phyloP scores from a whole-genome alignment of 2,329 filamentous ascomycete species.

The Eutypella sp. region DNA sequence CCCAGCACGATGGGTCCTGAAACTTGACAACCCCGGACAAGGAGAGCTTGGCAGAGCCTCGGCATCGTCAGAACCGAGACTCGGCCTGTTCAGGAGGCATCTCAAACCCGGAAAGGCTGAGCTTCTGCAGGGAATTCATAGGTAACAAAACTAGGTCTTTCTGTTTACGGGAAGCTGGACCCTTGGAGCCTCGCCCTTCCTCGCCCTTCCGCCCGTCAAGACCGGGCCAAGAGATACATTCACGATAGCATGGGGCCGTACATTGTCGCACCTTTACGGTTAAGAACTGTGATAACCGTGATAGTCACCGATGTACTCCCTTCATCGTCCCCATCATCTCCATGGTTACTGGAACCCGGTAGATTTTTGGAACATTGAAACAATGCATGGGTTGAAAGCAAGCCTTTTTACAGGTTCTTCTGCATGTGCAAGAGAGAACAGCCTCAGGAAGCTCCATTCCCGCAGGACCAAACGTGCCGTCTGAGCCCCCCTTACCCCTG shows the following conservation, averaged over 20 bases:
- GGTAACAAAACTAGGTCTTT: not conserved
- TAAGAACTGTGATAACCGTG: not conserved
- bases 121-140: not conserved
- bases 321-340: not conserved
- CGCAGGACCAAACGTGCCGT: not conserved
- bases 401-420: not conserved
- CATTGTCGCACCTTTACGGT: not conserved
- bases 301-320: not conserved
- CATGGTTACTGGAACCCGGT: too few relatives aligned
- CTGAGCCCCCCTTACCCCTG: not conserved
- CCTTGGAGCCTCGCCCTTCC: not conserved
- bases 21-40: not conserved
- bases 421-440: not conserved
- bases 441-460: not conserved
- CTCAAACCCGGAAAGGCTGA: not conserved
- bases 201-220: not conserved
- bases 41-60: slow-evolving; percentile 1
- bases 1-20: not conserved
- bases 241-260: not conserved
- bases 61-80: not conserved
- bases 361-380: not conserved
- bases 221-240: not conserved
- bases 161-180: not conserved
- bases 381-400: not conserved
- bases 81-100: not conserved